Percentiles rank a stretch among this genome's conserved stretches.
phyloP scores from a whole-genome alignment of 768 basidiomycete species.

The Leucocoprinus sp. region DNA sequence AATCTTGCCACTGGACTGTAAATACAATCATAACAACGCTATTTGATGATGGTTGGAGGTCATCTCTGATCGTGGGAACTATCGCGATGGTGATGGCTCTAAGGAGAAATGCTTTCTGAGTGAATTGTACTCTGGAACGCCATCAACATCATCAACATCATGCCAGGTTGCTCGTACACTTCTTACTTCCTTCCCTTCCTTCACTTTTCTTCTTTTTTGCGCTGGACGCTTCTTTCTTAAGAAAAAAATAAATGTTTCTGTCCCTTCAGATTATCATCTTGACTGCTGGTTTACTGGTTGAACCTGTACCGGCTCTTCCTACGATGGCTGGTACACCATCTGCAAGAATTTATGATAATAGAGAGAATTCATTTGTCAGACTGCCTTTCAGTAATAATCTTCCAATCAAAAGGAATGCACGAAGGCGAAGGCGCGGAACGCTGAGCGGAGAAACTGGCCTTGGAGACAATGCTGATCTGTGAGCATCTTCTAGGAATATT shows the following conservation, averaged over 20 bases:
- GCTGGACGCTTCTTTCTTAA: constrained; percentile 21
- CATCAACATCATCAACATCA: too few relatives aligned
- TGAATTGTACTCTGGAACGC: too few relatives aligned
- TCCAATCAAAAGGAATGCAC: constrained; percentile 15
- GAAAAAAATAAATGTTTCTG: constrained; percentile 12
- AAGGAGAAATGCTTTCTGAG: too few relatives aligned
- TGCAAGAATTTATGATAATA: neutral
- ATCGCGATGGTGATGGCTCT: too few relatives aligned
- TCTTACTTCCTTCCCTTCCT: constrained; percentile 7
- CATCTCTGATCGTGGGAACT: too few relatives aligned
- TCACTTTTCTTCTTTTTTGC: constrained; percentile 14
- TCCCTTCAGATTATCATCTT: constrained; percentile 9
- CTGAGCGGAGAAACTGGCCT: constrained; percentile 27
- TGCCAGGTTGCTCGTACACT: too few relatives aligned
- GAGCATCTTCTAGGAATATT: constrained; percentile 9
- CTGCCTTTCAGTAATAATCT: constrained; percentile 16
- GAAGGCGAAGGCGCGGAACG: constrained; percentile 18
- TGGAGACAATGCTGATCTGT: constrained; percentile 30
- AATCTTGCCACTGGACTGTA: too few relatives aligned
- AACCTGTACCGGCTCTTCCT: constrained; percentile 15
- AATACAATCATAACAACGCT: too few relatives aligned
- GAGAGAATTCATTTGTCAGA: neutral
- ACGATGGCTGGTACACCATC: neutral
- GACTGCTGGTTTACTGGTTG: constrained; percentile 13
- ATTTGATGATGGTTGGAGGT: too few relatives aligned